phyloP scores from a whole-genome alignment of 2,329 filamentous ascomycete species.

The Sporothrix schenckii region DNA sequence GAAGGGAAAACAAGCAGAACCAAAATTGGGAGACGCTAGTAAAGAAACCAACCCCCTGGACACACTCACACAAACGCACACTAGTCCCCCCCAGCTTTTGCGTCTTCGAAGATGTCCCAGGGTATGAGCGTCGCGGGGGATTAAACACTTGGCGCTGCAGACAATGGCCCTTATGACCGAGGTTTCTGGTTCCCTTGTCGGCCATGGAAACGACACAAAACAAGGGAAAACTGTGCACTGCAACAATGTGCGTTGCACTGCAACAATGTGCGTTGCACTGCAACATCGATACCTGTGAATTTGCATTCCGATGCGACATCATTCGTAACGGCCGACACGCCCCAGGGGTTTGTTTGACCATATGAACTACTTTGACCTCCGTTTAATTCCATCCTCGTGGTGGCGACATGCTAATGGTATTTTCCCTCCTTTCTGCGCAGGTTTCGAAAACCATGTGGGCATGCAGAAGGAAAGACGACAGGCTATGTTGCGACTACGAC shows the following conservation, averaged over 20 bases:
- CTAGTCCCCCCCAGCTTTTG: not conserved
- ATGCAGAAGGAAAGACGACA: not conserved
- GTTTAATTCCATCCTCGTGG: conserved; percentile 1
- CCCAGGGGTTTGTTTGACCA: not conserved
- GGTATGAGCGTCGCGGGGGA: not conserved
- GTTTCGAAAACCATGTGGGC: not conserved
- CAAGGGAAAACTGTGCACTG: not conserved
- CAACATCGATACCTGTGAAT: conserved; percentile 1
- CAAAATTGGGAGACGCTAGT: not conserved
- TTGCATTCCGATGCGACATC: not conserved
- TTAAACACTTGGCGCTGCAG: not conserved
- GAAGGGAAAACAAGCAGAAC: not conserved
- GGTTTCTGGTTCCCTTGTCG: not conserved
- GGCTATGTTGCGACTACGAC: conserved; percentile 1
- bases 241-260: not conserved
- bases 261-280: not conserved
- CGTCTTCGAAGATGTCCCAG: not conserved
- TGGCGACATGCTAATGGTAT: conserved; percentile 15
- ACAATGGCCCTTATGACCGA: conserved; percentile 8
- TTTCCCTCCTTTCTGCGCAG: conserved; percentile 7
- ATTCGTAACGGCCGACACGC: not conserved
- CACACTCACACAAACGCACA: not conserved
- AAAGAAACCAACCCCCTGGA: conserved; percentile 8
- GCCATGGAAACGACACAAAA: not conserved
- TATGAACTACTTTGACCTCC: not conserved